Percentiles rank a stretch among this genome's conserved stretches.
These are phyloP conservation scores for Cryptosporidium bovis DNA, from an alignment of 169 alveolate species.

Conservation along the genomic window DNA sequence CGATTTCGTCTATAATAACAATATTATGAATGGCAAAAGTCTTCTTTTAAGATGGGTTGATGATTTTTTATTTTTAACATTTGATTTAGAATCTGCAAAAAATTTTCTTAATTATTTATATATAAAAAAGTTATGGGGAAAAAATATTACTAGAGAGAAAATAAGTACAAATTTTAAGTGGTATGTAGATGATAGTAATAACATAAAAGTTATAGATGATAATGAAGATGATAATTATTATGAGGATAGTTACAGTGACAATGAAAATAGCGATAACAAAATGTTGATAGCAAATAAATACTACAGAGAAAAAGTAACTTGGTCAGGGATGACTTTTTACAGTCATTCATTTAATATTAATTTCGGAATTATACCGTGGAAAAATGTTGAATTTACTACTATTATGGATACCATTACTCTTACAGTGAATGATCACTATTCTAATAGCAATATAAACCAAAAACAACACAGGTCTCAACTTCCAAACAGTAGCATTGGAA, in stretches of 20 bases:
- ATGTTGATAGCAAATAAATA: conserved; percentile 1
- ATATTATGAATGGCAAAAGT: conserved; percentile 6
- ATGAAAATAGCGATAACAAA: background rate
- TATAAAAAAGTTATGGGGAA: conserved; percentile 47
- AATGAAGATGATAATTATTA: background rate
- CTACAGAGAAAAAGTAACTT: conserved; percentile 2
- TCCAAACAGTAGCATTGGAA: background rate
- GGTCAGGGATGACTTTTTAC: conserved; percentile 62
- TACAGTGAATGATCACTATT: background rate
- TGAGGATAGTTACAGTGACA: background rate
- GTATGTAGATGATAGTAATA: conserved; percentile 9
- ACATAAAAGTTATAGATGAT: background rate
- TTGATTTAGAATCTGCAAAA: conserved; percentile 20
- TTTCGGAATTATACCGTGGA: conserved; percentile 49
- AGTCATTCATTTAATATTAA: background rate
- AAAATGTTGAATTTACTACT: conserved; percentile 8
- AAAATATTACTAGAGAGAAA: conserved; percentile 42
- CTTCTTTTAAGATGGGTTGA: conserved; percentile 72
- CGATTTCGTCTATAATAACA: background rate
- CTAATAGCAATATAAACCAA: background rate
- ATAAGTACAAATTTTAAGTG: conserved; percentile 39
- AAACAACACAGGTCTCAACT: background rate
- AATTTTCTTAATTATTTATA: conserved; percentile 22
- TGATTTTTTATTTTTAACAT: conserved; percentile 49
- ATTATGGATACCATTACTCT: conserved; percentile 61